Evolutionary conservation across 805 yeast species (phyloP).

Genomic region (Cyberlindnera mycetangii): DNA sequence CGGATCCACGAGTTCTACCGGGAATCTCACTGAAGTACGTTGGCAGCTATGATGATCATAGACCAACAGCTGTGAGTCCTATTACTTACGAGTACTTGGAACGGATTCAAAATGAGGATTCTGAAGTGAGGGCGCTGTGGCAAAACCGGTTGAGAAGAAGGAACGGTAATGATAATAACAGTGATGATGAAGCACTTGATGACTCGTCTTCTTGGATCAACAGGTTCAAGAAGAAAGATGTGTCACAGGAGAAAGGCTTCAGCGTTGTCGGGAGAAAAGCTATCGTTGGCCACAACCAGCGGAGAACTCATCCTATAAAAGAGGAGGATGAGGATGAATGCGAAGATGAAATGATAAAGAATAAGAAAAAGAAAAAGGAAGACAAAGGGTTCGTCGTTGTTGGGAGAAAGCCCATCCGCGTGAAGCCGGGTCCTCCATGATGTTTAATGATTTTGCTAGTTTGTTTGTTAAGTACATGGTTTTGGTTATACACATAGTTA

Average conservation of each 20-base stretch:
- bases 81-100: constrained; percentile 15
- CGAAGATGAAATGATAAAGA: not conserved
- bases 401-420: constrained; percentile 7
- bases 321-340: not conserved
- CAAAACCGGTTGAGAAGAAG: constrained; percentile 4
- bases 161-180: not conserved
- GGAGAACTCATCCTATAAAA: not conserved
- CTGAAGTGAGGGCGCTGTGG: constrained; percentile 13
- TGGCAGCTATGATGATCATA: not conserved
- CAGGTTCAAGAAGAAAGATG: constrained; percentile 1
- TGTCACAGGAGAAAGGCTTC: constrained; percentile 7
- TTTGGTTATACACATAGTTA: not conserved
- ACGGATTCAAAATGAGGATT: constrained; percentile 11
- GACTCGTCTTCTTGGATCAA: constrained; percentile 4
- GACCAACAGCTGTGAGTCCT: constrained; percentile 13
- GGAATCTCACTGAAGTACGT: constrained; percentile 12
- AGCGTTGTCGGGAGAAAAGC: constrained; percentile 12
- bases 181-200: not conserved
- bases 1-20: constrained; percentile 14
- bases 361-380: not conserved
- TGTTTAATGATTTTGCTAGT: no score
- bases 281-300: not conserved
- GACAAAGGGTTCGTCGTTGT: constrained; percentile 6
- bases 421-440: not conserved
- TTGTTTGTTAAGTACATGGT: not conserved